A percentile compares a stretch with the other conserved stretches of the same genome.
Conservation (phyloP, 352 stramenopile genomes). For the Phytophthora capsici region DNA sequence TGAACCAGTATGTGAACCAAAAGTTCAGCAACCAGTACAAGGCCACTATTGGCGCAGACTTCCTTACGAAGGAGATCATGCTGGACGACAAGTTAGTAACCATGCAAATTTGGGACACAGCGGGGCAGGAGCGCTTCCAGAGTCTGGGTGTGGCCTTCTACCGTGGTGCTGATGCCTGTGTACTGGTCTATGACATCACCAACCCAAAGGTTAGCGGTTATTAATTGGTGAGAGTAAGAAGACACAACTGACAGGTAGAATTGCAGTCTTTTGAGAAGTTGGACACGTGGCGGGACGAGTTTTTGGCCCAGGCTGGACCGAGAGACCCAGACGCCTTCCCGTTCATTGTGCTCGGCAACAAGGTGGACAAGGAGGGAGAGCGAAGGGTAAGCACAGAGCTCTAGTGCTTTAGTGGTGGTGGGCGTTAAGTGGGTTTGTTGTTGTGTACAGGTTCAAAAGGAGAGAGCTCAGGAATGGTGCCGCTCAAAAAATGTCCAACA, state of each 20-base stretch:
- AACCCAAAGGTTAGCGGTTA: constrained; percentile 84
- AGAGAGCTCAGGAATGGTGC: constrained; percentile 95
- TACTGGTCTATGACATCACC: constrained; percentile 99
- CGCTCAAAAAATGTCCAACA: constrained; percentile 85
- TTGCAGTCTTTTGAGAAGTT: constrained; percentile 96
- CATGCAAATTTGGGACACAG: constrained; percentile 99
- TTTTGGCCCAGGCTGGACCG: constrained; percentile 92
- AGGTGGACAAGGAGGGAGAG: constrained; percentile 95
- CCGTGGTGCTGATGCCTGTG: constrained; percentile 96
- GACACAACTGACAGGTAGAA: neutral
- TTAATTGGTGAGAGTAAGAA: neutral
- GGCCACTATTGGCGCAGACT: constrained; percentile 99
- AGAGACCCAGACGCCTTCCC: constrained; percentile 95
- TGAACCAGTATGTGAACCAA: constrained; percentile 99
- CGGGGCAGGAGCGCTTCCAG: constrained; percentile 98
- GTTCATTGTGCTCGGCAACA: constrained; percentile 99
- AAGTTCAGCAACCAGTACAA: constrained; percentile 99
- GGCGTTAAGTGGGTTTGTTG: neutral
- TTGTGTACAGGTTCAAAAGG: constrained; percentile 65
- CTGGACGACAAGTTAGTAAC: constrained; percentile 96
- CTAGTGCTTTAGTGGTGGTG: neutral
- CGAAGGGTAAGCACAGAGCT: constrained; percentile 50
- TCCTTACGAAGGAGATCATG: constrained; percentile 97
- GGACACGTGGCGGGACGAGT: constrained; percentile 97
- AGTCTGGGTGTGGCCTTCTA: constrained; percentile 99